Evolutionary conservation across 176 grass and related monocot species (phyloP).

Genomic region (Saccharum officinarum): DNA sequence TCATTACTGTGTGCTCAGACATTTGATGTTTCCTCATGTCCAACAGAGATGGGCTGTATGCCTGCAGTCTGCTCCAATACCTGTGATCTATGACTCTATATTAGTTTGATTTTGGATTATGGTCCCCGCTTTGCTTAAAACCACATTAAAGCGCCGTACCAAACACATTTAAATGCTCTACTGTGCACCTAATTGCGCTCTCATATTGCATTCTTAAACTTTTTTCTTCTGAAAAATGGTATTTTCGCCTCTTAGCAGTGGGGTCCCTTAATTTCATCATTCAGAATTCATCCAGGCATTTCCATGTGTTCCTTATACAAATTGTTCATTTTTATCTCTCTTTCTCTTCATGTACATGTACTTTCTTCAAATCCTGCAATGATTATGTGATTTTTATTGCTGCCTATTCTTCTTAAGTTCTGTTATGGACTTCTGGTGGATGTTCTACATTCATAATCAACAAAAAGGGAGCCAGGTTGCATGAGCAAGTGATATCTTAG

Average conservation of each 20-base stretch:
- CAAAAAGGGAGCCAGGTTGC: background rate
- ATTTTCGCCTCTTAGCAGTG: background rate
- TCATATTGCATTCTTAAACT: background rate
- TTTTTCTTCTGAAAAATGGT: background rate
- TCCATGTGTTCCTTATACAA: background rate
- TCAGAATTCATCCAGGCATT: background rate
- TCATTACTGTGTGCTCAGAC: background rate
- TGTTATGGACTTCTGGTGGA: background rate
- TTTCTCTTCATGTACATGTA: slow-evolving; percentile 15
- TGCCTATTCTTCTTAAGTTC: background rate
- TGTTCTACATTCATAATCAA: background rate
- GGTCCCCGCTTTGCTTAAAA: background rate
- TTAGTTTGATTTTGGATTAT: slow-evolving; percentile 3
- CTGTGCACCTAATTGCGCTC: background rate
- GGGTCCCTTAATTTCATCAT: background rate
- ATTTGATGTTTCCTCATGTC: slow-evolving; percentile 14
- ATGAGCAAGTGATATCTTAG: slow-evolving; percentile 3
- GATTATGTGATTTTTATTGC: background rate
- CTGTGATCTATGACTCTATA: background rate
- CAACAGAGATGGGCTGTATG: background rate
- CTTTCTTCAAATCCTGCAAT: slow-evolving; percentile 14
- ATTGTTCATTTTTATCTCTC: background rate
- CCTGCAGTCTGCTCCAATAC: slow-evolving; percentile 6
- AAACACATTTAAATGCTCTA: slow-evolving; percentile 15
- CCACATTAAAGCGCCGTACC: background rate